Percentiles rank a stretch among this genome's conserved stretches.
Evolutionary conservation across 768 basidiomycete genomes (phyloP).

Genomic region (Leccinum boreale): DNA sequence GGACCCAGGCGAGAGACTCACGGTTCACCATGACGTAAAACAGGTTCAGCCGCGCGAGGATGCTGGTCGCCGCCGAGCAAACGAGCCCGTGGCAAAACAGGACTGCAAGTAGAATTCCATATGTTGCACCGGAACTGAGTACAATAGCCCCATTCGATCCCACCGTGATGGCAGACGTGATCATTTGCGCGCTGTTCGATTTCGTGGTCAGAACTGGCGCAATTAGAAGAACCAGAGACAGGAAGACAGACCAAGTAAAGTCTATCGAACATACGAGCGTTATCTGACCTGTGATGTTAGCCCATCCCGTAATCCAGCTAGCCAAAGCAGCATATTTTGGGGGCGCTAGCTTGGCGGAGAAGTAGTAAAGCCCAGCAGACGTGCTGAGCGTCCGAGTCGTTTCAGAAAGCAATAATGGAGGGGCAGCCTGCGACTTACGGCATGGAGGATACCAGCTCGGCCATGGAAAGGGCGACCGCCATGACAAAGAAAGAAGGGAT

Average conservation of each 20-base stretch:
- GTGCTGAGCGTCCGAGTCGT: constrained; percentile 42
- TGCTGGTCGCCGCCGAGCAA: constrained; percentile 64
- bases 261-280: constrained; percentile 73
- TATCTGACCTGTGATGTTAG: constrained; percentile 70
- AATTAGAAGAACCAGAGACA: background rate
- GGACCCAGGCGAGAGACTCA: constrained; percentile 23
- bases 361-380: constrained; percentile 77
- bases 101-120: constrained; percentile 63
- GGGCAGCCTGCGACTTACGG: constrained; percentile 46
- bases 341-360: constrained; percentile 71
- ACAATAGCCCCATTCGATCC: constrained; percentile 49
- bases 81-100: constrained; percentile 65
- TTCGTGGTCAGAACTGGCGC: background rate
- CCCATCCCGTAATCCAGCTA: constrained; percentile 61
- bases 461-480: constrained; percentile 67
- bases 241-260: constrained; percentile 51
- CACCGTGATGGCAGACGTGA: constrained; percentile 66
- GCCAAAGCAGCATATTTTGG: constrained; percentile 57
- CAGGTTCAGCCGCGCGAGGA: constrained; percentile 66
- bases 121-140: constrained; percentile 59
- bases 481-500: constrained; percentile 69
- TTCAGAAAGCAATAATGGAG: background rate
- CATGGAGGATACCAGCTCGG: constrained; percentile 71
- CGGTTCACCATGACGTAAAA: constrained; percentile 68
- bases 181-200: constrained; percentile 62